phyloP scores from a whole-genome alignment of 2,329 filamentous ascomycete species.

The Aureobasidium sp. region DNA sequence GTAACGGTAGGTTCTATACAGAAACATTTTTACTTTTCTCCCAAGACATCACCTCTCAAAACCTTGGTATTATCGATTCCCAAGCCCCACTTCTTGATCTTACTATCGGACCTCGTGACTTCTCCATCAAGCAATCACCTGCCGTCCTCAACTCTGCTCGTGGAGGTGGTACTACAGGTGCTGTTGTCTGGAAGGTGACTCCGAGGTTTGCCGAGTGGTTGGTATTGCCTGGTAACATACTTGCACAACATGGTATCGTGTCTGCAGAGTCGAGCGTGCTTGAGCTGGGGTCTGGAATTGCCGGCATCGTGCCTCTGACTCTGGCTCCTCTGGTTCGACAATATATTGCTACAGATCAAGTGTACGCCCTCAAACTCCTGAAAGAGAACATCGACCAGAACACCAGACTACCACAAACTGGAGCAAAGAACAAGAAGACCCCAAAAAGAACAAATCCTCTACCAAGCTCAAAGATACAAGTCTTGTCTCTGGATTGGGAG shows the following conservation, averaged over 20 bases:
- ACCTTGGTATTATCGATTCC: conserved; percentile 79
- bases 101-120: conserved; percentile 59
- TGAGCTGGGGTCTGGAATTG: conserved; percentile 84
- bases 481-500: conserved; percentile 70
- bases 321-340: conserved; percentile 52
- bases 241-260: conserved; percentile 52
- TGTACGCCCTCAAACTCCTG: conserved; percentile 72
- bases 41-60: conserved; percentile 60
- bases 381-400: conserved; percentile 67
- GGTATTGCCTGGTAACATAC: conserved; percentile 50
- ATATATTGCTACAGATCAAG: conserved; percentile 81
- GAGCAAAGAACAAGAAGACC: neutral
- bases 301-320: conserved; percentile 66
- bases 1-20: conserved; percentile 32
- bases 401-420: neutral
- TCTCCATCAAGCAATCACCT: conserved; percentile 75
- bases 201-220: conserved; percentile 79
- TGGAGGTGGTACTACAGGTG: conserved; percentile 64
- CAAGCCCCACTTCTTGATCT: conserved; percentile 54
- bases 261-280: conserved; percentile 51
- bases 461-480: neutral
- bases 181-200: conserved; percentile 85
- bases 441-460: neutral
- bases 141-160: conserved; percentile 70
- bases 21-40: conserved; percentile 87